Evolutionary conservation across 2,329 filamentous ascomycete species (phyloP).

Genomic region (Microsporum audouinii): DNA sequence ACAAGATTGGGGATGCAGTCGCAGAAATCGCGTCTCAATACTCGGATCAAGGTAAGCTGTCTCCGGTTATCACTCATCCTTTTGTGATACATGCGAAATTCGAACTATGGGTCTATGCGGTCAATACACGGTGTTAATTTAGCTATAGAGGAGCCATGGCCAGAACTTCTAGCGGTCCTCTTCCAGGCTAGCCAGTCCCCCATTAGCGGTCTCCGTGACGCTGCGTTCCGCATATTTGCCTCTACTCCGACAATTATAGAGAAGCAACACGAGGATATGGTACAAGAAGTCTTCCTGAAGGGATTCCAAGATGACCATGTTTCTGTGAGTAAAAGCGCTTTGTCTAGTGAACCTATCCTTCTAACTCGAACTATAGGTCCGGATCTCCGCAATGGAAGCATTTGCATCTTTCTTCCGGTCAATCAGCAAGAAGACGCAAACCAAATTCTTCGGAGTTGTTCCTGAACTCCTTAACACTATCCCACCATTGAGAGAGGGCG

Average conservation of each 20-base stretch:
- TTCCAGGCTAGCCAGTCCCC: slow-evolving; percentile 83
- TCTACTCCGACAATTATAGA: slow-evolving; percentile 93
- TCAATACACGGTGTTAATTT: slow-evolving; percentile 5
- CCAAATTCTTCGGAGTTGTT: slow-evolving; percentile 76
- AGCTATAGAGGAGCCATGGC: slow-evolving; percentile 65
- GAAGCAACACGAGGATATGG: slow-evolving; percentile 85
- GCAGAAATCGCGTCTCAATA: slow-evolving; percentile 93
- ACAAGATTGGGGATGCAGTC: slow-evolving; percentile 96
- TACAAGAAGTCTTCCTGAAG: slow-evolving; percentile 74
- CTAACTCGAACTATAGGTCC: slow-evolving; percentile 50
- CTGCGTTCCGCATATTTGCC: slow-evolving; percentile 87
- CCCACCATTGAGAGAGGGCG: slow-evolving; percentile 81
- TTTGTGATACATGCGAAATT: background rate
- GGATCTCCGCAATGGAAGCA: slow-evolving; percentile 87
- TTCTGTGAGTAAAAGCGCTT: slow-evolving; percentile 41
- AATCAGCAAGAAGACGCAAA: slow-evolving; percentile 73
- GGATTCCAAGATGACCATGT: slow-evolving; percentile 86
- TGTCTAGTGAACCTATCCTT: slow-evolving; percentile 1
- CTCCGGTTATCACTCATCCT: slow-evolving; percentile 2
- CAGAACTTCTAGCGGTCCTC: slow-evolving; percentile 71
- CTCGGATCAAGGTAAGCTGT: slow-evolving; percentile 67
- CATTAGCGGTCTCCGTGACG: slow-evolving; percentile 75
- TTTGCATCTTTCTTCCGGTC: slow-evolving; percentile 94
- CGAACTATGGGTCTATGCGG: background rate
- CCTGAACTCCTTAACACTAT: slow-evolving; percentile 90